phyloP scores from a whole-genome alignment of 1,139 yeast genomes.

The Debaryomyces udenii region DNA sequence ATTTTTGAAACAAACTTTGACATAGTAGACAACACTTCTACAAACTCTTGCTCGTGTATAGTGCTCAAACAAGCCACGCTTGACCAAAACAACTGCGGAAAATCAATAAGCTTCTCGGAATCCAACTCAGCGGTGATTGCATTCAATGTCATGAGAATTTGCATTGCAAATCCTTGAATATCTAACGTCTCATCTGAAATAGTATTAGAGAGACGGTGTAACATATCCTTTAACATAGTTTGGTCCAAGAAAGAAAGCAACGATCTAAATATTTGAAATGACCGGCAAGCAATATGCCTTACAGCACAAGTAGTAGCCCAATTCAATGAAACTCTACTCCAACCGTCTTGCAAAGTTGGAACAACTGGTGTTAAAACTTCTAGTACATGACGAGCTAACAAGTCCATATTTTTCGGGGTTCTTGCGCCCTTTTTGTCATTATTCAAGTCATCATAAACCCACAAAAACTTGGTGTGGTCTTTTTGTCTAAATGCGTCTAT shows the following conservation, averaged over 20 bases:
- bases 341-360: slow-evolving; percentile 67
- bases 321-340: slow-evolving; percentile 81
- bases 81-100: slow-evolving; percentile 96
- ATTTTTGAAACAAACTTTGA: slow-evolving; percentile 84
- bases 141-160: slow-evolving; percentile 90
- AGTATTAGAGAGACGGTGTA: slow-evolving; percentile 89
- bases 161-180: slow-evolving; percentile 97
- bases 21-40: slow-evolving; percentile 80
- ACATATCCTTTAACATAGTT: slow-evolving; percentile 89
- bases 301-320: slow-evolving; percentile 99
- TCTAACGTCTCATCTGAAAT: slow-evolving; percentile 86
- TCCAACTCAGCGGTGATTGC: slow-evolving; percentile 87
- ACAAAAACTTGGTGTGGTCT: slow-evolving; percentile 44
- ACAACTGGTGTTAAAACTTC: slow-evolving; percentile 53
- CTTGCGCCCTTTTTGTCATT: slow-evolving; percentile 80
- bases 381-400: slow-evolving; percentile 66
- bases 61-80: slow-evolving; percentile 91
- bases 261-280: slow-evolving; percentile 90
- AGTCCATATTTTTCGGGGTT: slow-evolving; percentile 86
- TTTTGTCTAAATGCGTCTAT: slow-evolving; percentile 56
- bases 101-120: slow-evolving; percentile 75
- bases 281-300: slow-evolving; percentile 93
- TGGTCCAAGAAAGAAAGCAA: slow-evolving; percentile 78
- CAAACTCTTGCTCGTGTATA: slow-evolving; percentile 89
- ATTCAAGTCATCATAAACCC: slow-evolving; percentile 88